phyloP scores from a whole-genome alignment of 768 basidiomycete species.

The Tylopilus balloui region DNA sequence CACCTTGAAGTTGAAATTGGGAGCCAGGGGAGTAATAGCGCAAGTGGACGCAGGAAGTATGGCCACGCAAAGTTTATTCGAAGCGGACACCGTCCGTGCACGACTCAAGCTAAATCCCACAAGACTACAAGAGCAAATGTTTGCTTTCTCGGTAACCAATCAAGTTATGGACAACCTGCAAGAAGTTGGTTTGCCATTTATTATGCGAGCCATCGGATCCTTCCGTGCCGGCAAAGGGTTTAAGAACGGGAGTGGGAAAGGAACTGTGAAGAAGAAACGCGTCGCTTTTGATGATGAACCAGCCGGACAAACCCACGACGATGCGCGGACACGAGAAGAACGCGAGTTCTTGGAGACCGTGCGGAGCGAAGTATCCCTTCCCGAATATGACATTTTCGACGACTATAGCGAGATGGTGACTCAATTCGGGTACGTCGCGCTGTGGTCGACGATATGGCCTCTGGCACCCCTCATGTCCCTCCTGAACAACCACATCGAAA shows the following conservation, averaged over 20 bases:
- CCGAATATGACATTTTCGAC: constrained; percentile 74
- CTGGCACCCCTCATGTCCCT: constrained; percentile 85
- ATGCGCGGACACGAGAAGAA: constrained; percentile 51
- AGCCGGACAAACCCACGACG: constrained; percentile 25
- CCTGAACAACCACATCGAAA: constrained; percentile 88
- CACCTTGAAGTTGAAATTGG: constrained; percentile 30
- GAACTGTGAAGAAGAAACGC: constrained; percentile 50
- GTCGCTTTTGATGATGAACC: constrained; percentile 69
- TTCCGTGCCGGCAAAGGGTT: constrained; percentile 45
- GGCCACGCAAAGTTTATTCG: constrained; percentile 38
- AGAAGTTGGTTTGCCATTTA: constrained; percentile 79
- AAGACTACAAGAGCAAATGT: constrained; percentile 86
- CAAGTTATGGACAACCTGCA: constrained; percentile 74
- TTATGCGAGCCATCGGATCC: constrained; percentile 55
- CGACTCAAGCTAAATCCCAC: constrained; percentile 59
- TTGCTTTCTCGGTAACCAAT: constrained; percentile 87
- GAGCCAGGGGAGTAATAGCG: constrained; percentile 6
- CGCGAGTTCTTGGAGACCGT: constrained; percentile 76
- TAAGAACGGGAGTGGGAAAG: constrained; percentile 21
- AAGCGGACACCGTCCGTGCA: constrained; percentile 46
- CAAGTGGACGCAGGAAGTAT: constrained; percentile 14
- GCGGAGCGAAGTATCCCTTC: constrained; percentile 69
- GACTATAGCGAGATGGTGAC: constrained; percentile 98
- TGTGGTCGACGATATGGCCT: constrained; percentile 96
- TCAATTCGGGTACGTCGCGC: constrained; percentile 87